Base-by-base conservation (phyloP, 139 green algal species). In the Gonium pectorale region DNA sequence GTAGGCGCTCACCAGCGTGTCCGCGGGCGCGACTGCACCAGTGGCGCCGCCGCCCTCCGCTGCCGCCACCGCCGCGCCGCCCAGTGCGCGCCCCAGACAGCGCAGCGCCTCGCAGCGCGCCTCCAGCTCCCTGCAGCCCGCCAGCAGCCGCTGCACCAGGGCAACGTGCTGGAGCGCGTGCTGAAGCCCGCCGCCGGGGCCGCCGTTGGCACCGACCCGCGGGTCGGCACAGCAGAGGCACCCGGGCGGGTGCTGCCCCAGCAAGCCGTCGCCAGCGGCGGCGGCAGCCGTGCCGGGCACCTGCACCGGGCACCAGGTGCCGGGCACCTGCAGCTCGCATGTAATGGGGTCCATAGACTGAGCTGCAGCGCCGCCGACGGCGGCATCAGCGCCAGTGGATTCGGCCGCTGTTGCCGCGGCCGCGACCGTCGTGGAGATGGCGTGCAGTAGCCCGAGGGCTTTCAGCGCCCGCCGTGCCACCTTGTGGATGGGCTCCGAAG, bases 71-170 rank as follows among this genome's bases (percentile, higher is more conserved):
- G 77, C 54, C 38, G 52, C 59, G 29, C 43, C 44, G 1, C 72
- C 66, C 27, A 90, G 75, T 29, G 66, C 70, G 2, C 71, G 81
- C 6, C 80, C 92, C 62, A 88, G 40, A 84, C 90, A 95, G 1
- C 52, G 31, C 13, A 91, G 83, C 43, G 86, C 90, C 63, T 73
- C 79, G 35, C 79, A 70, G 13, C 67, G 70, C 44, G 79, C 64
- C 40, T 91, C 77, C 41, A 90, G 41, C 33, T 87, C 74, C 35
- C 38, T 43, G 51, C 62, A 31, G 24, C 49, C 3, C 6, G 24
- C 69, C 60, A 86, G 67, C 59, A 86, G 68, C 60, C 5, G 26
- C 46, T 26, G n/a, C 41, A 87, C 70, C 49, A 44, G 52, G 1
- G 27, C 8, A 54, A 81, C 60, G 19, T 77, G 80, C 5, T 0